Base-by-base conservation (phyloP, 768 basidiomycete genomes). In the Leccinum broughii region DNA sequence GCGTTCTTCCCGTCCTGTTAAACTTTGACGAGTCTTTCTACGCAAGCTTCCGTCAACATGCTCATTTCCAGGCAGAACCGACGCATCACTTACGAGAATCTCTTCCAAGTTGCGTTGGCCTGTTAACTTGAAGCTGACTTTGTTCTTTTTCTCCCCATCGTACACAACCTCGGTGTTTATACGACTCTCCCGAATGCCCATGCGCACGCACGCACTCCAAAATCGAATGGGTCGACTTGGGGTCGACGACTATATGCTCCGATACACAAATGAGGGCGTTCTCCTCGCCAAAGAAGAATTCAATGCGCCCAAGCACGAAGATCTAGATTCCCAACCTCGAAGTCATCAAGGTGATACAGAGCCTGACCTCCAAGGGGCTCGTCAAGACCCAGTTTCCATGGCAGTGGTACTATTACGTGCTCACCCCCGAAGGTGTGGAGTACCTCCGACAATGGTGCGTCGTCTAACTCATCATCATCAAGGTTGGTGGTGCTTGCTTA, bases 301-400 rank as follows among this genome's bases (percentile, higher is more conserved):
- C 83, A 98, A 98, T 75, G 92, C 92, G 55, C 90, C 95, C 56
- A 94, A 95, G 26, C 26, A 22, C 22, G 22, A 24, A 24, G 22
- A 24, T 28, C 28, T 28, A 1, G 85, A 87, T 86, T 52, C 26
- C 28, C 28, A 28, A 28, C 28, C 28, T 28, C 28, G 28, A 28
- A 65, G 86, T 87, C 63, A 87, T 88, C 77, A 88, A 87, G 77
- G 28, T 1, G 28, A 28, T 28, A 1, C 28, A 28, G 28, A 28
- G 28, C 76, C 76, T 88, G 66, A 87, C 83, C 65, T 86, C 85
- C 48, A 82, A 77, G 74, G 95, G 96, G 59, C 87, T 82, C 77
- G 94, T 98, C 81, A 98, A 97, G 87, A 98, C 97, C 68, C 95
- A 94, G 75, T 98, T 98, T 84, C 93, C 91, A 53, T 99, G 95